A percentile compares a stretch with the other conserved stretches of the same genome.
Conservation (phyloP, 108 stramenopile genomes). For the Tribonema minus region DNA sequence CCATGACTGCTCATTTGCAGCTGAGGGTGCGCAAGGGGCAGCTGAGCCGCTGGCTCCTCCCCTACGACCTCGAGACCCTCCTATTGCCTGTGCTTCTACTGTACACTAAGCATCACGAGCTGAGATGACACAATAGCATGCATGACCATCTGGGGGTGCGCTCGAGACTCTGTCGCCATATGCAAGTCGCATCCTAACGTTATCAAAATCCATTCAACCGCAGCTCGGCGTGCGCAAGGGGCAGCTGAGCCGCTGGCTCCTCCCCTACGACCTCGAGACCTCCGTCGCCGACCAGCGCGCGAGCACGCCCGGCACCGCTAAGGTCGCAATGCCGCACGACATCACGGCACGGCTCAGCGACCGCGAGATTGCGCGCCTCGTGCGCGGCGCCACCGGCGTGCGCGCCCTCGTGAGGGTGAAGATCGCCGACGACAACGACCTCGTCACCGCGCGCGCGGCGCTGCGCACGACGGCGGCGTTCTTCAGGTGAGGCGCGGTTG, state of each 20-base stretch:
- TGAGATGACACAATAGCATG: too few relatives aligned
- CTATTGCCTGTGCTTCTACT: too few relatives aligned
- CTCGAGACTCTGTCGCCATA: too few relatives aligned
- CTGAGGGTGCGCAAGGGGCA: slow-evolving; percentile 50
- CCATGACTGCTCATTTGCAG: too few relatives aligned
- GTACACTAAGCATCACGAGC: too few relatives aligned
- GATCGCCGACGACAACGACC: slow-evolving; percentile 55
- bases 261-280: slow-evolving; percentile 51
- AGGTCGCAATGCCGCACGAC: slow-evolving; percentile 13
- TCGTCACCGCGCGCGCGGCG: slow-evolving; percentile 45
- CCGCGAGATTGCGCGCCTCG: too few relatives aligned
- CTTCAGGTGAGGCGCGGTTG: too few relatives aligned
- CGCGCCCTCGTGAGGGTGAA: slow-evolving; percentile 51
- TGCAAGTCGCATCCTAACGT: too few relatives aligned
- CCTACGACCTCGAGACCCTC: slow-evolving; percentile 49
- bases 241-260: slow-evolving; percentile 52
- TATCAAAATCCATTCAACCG: too few relatives aligned
- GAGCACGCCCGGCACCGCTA: slow-evolving; percentile 18
- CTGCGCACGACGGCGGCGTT: slow-evolving; percentile 34
- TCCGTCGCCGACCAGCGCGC: slow-evolving; percentile 42
- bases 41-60: slow-evolving; percentile 54
- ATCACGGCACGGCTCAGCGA: too few relatives aligned
- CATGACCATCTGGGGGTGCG: too few relatives aligned
- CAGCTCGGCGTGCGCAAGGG: slow-evolving; percentile 47
- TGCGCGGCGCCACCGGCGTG: too few relatives aligned